Evolutionary conservation across 2,329 filamentous ascomycete species (phyloP), one percentile per base, ranked within the genome.

Genomic region (Cordyceps cateniannulata): DNA sequence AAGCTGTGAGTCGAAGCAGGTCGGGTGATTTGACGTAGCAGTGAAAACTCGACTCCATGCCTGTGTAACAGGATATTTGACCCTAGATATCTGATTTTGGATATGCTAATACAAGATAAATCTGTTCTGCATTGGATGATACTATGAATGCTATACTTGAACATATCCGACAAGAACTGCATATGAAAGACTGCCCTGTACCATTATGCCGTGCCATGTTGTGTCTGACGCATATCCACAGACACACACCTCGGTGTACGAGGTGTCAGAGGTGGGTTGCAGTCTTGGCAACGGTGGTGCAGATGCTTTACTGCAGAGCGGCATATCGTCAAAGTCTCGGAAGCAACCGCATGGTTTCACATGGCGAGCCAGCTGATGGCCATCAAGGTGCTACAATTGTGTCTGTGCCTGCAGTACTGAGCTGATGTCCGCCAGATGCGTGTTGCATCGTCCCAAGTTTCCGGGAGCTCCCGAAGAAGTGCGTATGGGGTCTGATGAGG

Each of bases 1-100:
- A 79, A 77, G 70, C 69, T 80, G 44, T 79, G 42, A 20, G 25
- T 24, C 20, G 20, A 42, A 18, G 18, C 6, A 27, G 6, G 27
- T 7, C 3, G 24, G 16, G 12, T 8, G 44, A 42, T n/a, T n/a
- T n/a, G 38, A 16, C 16, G 32, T 35, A 3, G 32, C 18, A 24
- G n/a, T 10, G 25, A 27, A 10, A 38, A 45, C 14, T 51, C n/a
- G 38, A 18, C n/a, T 18, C 29, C 4, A 12, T 10, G 5, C 29
- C 3, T 47, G 12, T 12, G 10, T 35, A 14, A 10, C 8, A 10
- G 18, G 38, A 40, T 16, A 35, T 12, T 35, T 35, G 29, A 5
- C 29, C 29, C 6, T 35, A 35, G 5, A 6, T 35, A n/a, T n/a
- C 18, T 42, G 10, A n/a, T n/a, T 42, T 42, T 18, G 14, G 14